Base-by-base conservation (phyloP, 2,329 filamentous ascomycete genomes). In the Pleomassaria siparia region DNA sequence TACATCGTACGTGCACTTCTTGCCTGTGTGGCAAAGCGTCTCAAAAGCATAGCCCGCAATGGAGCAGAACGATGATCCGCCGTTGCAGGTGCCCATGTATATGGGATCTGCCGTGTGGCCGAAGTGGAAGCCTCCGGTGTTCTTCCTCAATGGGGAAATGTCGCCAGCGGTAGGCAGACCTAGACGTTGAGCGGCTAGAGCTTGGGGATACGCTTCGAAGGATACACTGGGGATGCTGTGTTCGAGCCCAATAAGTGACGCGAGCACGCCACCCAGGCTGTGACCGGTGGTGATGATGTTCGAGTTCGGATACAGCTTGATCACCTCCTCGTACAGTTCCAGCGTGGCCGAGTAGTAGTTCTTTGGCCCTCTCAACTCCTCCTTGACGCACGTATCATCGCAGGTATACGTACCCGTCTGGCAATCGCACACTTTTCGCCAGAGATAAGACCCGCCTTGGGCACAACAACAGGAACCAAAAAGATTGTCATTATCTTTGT, bases 401-500 rank as follows among this genome's bases (percentile, higher is more conserved):
- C 67, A 70, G 12, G 60, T 62, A 39, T 68, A 69, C 6, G 67
- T 67, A 3, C 62, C 57, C 2, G 67, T 70, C 42, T 62, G 58
- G 29, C 67, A 70, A 40, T 70, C 67, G 45, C 67, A 70, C 7
- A 64, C 63, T 37, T 65, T 50, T 5, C 61, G 56, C 67, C 67
- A 70, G 28, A 67, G 60, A 43, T 69, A 70, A 9, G 65, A 52
- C 10, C 67, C 67, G 7, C 64, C 64, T 35, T 70, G 67, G 15
- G 60, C 67, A 40, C 67, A 70, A 41, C 67, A 70, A 39, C 67
- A 70, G 6, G 64, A 68, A 0, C 66, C 67, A 39, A 64, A 67
- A 1, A 70, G 49, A 20, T 70, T 70, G 52, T 70, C 67, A 40
- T 70, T 70, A 8, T 69, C 67, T 40, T 70, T 70, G 44, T 70